phyloP scores from a whole-genome alignment of 75 land plant species.

The Pseudotsuga menziesii region DNA sequence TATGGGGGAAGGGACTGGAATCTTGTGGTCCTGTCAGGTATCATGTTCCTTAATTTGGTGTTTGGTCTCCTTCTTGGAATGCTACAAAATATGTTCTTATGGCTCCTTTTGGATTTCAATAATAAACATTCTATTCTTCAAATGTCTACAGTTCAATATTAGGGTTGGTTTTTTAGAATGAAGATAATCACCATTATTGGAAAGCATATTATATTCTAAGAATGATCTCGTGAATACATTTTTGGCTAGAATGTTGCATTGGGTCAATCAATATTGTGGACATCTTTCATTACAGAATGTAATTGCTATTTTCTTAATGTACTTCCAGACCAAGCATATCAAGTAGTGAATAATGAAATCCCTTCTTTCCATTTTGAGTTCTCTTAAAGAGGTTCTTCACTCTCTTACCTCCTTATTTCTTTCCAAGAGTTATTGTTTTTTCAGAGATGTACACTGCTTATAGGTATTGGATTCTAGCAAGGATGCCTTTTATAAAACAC shows the following conservation, averaged over 20 bases:
- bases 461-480: too few species aligned
- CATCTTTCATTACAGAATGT: background rate
- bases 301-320: constrained; percentile 1
- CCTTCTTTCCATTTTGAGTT: background rate
- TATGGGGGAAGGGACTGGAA: constrained; percentile 90
- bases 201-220: background rate
- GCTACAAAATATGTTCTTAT: background rate
- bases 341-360: background rate
- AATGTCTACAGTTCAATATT: background rate
- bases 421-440: background rate
- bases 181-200: background rate
- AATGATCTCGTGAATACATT: too few species aligned
- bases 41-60: constrained; percentile 2
- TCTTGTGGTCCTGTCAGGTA: constrained; percentile 92
- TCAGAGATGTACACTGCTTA: background rate
- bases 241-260: background rate
- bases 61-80: background rate
- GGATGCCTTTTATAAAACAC: too few species aligned
- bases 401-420: background rate
- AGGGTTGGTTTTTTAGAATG: background rate
- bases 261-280: background rate
- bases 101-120: background rate
- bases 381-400: too few species aligned
- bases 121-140: background rate
- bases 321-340: background rate